phyloP scores from a whole-genome alignment of 2,329 filamentous ascomycete species.

The Cladobotryum protrusum region DNA sequence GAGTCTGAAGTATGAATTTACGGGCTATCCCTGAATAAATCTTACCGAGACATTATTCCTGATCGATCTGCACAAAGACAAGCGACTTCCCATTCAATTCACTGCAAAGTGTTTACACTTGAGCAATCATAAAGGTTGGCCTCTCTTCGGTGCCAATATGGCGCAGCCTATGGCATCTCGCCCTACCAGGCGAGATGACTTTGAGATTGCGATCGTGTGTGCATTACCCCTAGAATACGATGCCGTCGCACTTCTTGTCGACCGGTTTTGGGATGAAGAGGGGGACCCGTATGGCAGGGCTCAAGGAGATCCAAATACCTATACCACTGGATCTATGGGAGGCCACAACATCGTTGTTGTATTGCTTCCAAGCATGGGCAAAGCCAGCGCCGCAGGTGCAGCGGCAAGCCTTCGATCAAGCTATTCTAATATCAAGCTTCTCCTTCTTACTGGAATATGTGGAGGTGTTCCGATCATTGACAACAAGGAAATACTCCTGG shows the following conservation, averaged over 20 bases:
- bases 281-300: constrained; percentile 18
- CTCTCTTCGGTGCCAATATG: too few relatives aligned
- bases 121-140: too few relatives aligned
- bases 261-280: constrained; percentile 21
- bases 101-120: too few relatives aligned
- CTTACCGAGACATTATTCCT: too few relatives aligned
- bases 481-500: constrained; percentile 17
- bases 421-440: constrained; percentile 27
- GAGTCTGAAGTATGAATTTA: too few relatives aligned
- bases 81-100: too few relatives aligned
- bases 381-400: constrained; percentile 18
- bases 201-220: constrained; percentile 24
- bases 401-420: constrained; percentile 26
- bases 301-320: constrained; percentile 22
- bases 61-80: too few relatives aligned
- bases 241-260: constrained; percentile 18
- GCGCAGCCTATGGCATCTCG: too few relatives aligned
- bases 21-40: too few relatives aligned
- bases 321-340: constrained; percentile 24
- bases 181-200: constrained; percentile 10
- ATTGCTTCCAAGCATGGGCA: constrained; percentile 23
- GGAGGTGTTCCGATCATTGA: constrained; percentile 27
- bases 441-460: constrained; percentile 34
- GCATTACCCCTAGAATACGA: constrained; percentile 21
- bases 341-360: constrained; percentile 23